These are phyloP conservation scores for Plasmodium knowlesi DNA, from an alignment of 169 alveolate species.

Conservation along the genomic window DNA sequence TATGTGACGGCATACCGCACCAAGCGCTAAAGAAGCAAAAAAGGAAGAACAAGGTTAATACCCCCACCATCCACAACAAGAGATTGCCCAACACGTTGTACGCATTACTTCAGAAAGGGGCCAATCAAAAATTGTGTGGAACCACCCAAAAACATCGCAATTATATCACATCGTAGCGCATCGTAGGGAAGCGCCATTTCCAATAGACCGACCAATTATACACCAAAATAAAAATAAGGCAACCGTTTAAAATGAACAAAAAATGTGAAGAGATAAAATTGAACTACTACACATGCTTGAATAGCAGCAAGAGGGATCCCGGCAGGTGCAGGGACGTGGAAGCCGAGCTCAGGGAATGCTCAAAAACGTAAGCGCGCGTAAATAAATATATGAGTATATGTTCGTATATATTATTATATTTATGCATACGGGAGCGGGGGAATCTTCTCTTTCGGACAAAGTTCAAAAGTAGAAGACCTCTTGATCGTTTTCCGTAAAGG, in stretches of 20 bases:
- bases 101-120: not conserved
- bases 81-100: not conserved
- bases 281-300: conserved; percentile 71
- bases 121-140: not conserved
- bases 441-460: not conserved
- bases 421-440: not conserved
- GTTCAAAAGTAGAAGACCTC: not conserved
- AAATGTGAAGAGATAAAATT: conserved; percentile 70
- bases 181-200: not conserved
- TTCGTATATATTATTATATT: not conserved
- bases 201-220: not conserved
- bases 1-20: not conserved
- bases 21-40: not conserved
- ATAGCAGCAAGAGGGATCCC: conserved; percentile 65
- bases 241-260: conserved; percentile 45
- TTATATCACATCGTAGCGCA: not conserved
- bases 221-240: not conserved
- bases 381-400: not conserved
- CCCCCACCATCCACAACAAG: not conserved
- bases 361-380: conserved; percentile 44
- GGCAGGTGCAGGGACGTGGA: conserved; percentile 42
- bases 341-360: conserved; percentile 72
- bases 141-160: not conserved
- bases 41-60: not conserved
- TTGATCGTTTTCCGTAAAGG: not conserved